A percentile compares a stretch with the other conserved stretches of the same genome.
Conservation (phyloP, 139 green algal genomes). For the Chlorella vulgaris region DNA sequence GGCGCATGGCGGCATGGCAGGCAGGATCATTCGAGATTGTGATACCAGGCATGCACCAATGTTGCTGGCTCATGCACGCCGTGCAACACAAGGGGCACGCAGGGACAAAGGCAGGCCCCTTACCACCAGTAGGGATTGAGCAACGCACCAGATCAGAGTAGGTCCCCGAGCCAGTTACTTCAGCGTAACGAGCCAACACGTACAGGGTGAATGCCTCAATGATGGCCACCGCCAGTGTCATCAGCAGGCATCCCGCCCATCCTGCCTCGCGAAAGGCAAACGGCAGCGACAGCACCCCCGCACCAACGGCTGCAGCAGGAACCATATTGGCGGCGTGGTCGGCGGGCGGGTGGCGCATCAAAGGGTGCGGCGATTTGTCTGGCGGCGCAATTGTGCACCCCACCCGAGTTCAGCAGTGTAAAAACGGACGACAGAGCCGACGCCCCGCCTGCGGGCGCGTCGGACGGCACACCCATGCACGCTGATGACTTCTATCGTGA, state of each 20-base stretch:
- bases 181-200: conserved; percentile 61
- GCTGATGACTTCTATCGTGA: background rate
- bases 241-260: conserved; percentile 58
- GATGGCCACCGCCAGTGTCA: conserved; percentile 51
- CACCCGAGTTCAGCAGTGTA: conserved; percentile 58
- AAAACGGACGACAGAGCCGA: conserved; percentile 27
- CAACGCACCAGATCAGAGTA: conserved; percentile 67
- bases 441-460: background rate
- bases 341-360: too few relatives aligned
- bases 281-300: conserved; percentile 75
- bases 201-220: conserved; percentile 74
- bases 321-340: background rate
- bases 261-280: conserved; percentile 73
- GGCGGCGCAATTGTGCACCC: background rate
- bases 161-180: conserved; percentile 49
- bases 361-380: background rate
- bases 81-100: too few relatives aligned
- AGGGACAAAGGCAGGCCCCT: too few relatives aligned
- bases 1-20: too few relatives aligned
- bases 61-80: too few relatives aligned
- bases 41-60: too few relatives aligned
- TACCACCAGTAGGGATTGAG: too few relatives aligned
- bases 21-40: too few relatives aligned
- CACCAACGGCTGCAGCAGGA: conserved; percentile 58
- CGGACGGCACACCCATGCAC: background rate